phyloP scores from a whole-genome alignment of 768 basidiomycete genomes.

The Boletus rufocinnamomeus region DNA sequence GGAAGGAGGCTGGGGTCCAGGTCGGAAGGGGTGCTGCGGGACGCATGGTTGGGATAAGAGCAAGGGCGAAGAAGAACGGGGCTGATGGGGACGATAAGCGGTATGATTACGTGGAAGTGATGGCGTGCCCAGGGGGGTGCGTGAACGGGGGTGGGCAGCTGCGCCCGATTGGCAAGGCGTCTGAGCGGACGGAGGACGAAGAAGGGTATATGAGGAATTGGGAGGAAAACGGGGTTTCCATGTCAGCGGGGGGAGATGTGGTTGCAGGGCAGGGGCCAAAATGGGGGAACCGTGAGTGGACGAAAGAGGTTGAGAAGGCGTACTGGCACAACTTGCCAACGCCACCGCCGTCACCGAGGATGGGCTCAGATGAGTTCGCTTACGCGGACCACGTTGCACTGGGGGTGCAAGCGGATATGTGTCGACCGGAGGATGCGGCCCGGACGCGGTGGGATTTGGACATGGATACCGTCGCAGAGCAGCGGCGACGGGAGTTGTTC shows the following conservation, averaged over 20 bases:
- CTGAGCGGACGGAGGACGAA: constrained; percentile 44
- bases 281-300: constrained; percentile 88
- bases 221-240: constrained; percentile 52
- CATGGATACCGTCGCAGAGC: constrained; percentile 48
- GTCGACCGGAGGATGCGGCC: constrained; percentile 33
- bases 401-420: constrained; percentile 45
- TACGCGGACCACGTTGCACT: constrained; percentile 41
- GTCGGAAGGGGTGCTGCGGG: constrained; percentile 73
- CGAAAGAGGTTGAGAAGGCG: constrained; percentile 71
- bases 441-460: constrained; percentile 37
- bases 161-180: constrained; percentile 17
- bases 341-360: constrained; percentile 46
- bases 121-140: constrained; percentile 98
- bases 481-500: constrained; percentile 50
- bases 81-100: constrained; percentile 42
- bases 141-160: constrained; percentile 95
- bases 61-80: constrained; percentile 37
- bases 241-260: constrained; percentile 14
- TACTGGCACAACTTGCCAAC: constrained; percentile 70
- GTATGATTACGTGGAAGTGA: constrained; percentile 95
- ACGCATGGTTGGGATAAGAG: constrained; percentile 30
- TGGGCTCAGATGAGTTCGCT: constrained; percentile 9
- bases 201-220: constrained; percentile 71
- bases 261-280: constrained; percentile 46
- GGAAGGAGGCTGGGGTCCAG: constrained; percentile 76